These are phyloP conservation scores for Porogramme epimiltina DNA, from an alignment of 1,284 basidiomycete species.

Conservation along the genomic window DNA sequence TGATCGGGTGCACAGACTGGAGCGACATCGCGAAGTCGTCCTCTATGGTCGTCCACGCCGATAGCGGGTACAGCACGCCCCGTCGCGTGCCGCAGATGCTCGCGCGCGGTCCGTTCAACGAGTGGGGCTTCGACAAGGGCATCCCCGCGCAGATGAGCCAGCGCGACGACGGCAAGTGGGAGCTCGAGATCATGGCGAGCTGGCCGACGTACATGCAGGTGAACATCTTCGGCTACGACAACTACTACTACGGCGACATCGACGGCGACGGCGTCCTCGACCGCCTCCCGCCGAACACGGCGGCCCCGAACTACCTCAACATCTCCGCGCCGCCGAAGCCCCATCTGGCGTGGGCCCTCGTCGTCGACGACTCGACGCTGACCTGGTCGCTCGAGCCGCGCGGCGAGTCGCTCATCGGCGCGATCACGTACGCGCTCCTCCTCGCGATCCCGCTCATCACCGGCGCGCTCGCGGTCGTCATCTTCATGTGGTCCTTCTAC, in stretches of 20 bases:
- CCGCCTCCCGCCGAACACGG: slow-evolving; percentile 85
- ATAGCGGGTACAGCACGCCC: slow-evolving; percentile 58
- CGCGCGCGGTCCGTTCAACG: slow-evolving; percentile 85
- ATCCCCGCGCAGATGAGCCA: slow-evolving; percentile 68
- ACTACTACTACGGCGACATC: slow-evolving; percentile 88
- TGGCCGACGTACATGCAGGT: slow-evolving; percentile 90
- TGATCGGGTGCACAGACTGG: slow-evolving; percentile 60
- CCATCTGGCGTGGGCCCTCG: slow-evolving; percentile 83
- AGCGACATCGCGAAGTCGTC: slow-evolving; percentile 64
- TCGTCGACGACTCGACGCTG: slow-evolving; percentile 77
- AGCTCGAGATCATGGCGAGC: slow-evolving; percentile 80
- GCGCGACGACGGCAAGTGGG: slow-evolving; percentile 66
- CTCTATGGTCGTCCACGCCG: slow-evolving; percentile 75
- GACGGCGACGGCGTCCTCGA: slow-evolving; percentile 88
- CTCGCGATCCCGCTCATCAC: slow-evolving; percentile 83
- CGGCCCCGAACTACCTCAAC: slow-evolving; percentile 85
- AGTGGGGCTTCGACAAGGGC: slow-evolving; percentile 89
- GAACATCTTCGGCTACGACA: slow-evolving; percentile 86
- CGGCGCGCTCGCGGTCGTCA: slow-evolving; percentile 74
- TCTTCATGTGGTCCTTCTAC: slow-evolving; percentile 96
- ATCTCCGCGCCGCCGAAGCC: slow-evolving; percentile 82
- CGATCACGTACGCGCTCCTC: slow-evolving; percentile 83
- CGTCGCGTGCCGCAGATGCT: slow-evolving; percentile 86
- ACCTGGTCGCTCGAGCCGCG: slow-evolving; percentile 81
- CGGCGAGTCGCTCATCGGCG: slow-evolving; percentile 78